Conservation (phyloP, 2,329 filamentous ascomycete species). For the Plectosphaerella sp. region DNA sequence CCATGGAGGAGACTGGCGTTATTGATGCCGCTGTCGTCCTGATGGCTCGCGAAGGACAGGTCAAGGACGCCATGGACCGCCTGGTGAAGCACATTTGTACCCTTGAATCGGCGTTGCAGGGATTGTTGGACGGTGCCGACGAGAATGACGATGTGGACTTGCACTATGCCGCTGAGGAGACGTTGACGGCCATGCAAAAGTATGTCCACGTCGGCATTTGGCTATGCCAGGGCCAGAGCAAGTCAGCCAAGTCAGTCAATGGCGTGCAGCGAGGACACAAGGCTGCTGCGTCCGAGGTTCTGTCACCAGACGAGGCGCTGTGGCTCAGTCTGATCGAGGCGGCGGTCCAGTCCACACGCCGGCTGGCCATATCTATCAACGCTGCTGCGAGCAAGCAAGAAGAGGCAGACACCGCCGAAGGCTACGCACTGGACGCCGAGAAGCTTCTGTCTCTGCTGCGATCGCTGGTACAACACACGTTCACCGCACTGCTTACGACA, state of each 20-base stretch:
- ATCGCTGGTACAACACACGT: constrained; percentile 80
- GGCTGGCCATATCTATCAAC: constrained; percentile 53
- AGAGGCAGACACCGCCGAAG: constrained; percentile 16
- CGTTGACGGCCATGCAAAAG: constrained; percentile 77
- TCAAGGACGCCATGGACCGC: constrained; percentile 77
- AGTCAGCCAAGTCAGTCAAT: constrained; percentile 44
- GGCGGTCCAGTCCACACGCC: constrained; percentile 59
- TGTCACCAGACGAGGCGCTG: constrained; percentile 50
- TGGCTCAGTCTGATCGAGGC: constrained; percentile 60
- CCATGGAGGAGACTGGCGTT: constrained; percentile 83
- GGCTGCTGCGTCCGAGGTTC: constrained; percentile 30
- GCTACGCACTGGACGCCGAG: constrained; percentile 43
- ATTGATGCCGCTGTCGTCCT: constrained; percentile 91
- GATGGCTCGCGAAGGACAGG: constrained; percentile 82
- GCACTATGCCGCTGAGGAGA: constrained; percentile 64
- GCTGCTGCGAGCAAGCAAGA: constrained; percentile 17
- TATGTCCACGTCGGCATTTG: constrained; percentile 92
- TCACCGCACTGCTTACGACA: constrained; percentile 77
- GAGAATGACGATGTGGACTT: constrained; percentile 50
- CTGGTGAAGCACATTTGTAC: constrained; percentile 77
- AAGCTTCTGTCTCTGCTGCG: constrained; percentile 66
- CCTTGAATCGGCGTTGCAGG: constrained; percentile 72
- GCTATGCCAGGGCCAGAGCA: constrained; percentile 85
- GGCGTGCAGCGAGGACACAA: constrained; percentile 49
- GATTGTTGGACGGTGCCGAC: constrained; percentile 60